These are phyloP conservation scores for Coemansia sp. DNA, from an alignment of 192 early-diverging fungal species.

Conservation along the genomic window DNA sequence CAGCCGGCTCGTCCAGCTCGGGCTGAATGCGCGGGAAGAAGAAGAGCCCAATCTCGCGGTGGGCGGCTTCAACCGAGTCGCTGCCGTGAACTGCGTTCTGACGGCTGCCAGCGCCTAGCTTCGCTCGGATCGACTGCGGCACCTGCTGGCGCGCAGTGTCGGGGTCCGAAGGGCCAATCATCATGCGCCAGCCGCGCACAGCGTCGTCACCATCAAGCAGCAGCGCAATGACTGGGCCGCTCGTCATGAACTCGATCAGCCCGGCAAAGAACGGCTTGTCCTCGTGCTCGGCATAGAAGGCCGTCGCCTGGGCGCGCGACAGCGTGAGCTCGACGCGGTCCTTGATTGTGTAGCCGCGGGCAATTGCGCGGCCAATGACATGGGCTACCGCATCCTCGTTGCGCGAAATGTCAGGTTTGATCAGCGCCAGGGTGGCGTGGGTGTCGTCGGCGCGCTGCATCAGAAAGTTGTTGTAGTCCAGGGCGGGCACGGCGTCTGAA, in stretches of 20 bases:
- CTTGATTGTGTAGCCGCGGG: slow-evolving; percentile 52
- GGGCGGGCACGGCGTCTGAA: slow-evolving; percentile 33
- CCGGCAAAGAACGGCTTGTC: slow-evolving; percentile 44
- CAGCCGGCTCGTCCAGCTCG: slow-evolving; percentile 4
- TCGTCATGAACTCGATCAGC: slow-evolving; percentile 50
- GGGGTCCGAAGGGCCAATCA: slow-evolving; percentile 56
- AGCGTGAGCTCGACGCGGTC: slow-evolving; percentile 43
- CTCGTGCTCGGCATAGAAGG: slow-evolving; percentile 51
- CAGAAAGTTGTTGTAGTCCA: slow-evolving; percentile 50
- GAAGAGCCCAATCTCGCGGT: slow-evolving; percentile 52
- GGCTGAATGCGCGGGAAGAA: slow-evolving; percentile 42
- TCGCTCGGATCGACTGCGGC: slow-evolving; percentile 55
- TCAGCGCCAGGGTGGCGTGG: slow-evolving; percentile 54
- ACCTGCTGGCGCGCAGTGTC: slow-evolving; percentile 24
- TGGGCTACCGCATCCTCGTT: slow-evolving; percentile 23
- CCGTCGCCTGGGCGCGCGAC: slow-evolving; percentile 33
- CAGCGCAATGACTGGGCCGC: slow-evolving; percentile 55
- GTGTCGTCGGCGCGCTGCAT: slow-evolving; percentile 48
- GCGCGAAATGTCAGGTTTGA: slow-evolving; percentile 57
- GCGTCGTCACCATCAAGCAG: slow-evolving; percentile 55
- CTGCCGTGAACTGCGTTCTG: slow-evolving; percentile 62
- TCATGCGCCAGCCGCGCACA: slow-evolving; percentile 54
- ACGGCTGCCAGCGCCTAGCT: slow-evolving; percentile 43
- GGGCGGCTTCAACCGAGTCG: slow-evolving; percentile 49
- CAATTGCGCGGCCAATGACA: slow-evolving; percentile 40